Evolutionary conservation across 306 rosid genomes (phyloP).

Genomic region (Biancaea sappan): DNA sequence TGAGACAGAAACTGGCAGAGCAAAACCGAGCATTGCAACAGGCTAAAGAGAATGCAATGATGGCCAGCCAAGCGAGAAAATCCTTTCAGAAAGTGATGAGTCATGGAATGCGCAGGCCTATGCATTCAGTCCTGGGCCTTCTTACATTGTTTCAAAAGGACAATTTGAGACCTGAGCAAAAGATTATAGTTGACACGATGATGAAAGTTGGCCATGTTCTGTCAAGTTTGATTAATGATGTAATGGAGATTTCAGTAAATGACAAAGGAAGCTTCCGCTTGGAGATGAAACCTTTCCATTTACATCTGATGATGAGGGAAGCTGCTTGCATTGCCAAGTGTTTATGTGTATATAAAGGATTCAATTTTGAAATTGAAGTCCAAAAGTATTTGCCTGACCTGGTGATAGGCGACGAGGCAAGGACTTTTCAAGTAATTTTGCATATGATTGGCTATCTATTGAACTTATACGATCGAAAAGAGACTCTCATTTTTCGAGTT

Average conservation of each 20-base stretch:
- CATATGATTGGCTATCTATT: conserved; percentile 71
- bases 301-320: conserved; percentile 75
- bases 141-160: conserved; percentile 61
- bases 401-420: conserved; percentile 72
- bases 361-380: conserved; percentile 59
- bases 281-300: conserved; percentile 62
- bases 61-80: conserved; percentile 83
- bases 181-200: conserved; percentile 68
- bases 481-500: conserved; percentile 52
- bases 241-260: conserved; percentile 62
- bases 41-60: conserved; percentile 70
- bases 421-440: conserved; percentile 77
- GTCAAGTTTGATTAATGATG: conserved; percentile 69
- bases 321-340: conserved; percentile 74
- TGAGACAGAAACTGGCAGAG: conserved; percentile 75
- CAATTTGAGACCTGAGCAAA: conserved; percentile 49
- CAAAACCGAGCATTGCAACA: conserved; percentile 71
- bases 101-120: conserved; percentile 78
- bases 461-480: conserved; percentile 45
- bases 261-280: conserved; percentile 56
- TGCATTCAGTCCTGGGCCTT: conserved; percentile 74
- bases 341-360: conserved; percentile 63
- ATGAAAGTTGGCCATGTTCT: conserved; percentile 66
- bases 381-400: conserved; percentile 65
- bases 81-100: conserved; percentile 81